These are phyloP conservation scores for Fragilaria crotonensis DNA, from an alignment of 108 stramenopile species.

Conservation along the genomic window DNA sequence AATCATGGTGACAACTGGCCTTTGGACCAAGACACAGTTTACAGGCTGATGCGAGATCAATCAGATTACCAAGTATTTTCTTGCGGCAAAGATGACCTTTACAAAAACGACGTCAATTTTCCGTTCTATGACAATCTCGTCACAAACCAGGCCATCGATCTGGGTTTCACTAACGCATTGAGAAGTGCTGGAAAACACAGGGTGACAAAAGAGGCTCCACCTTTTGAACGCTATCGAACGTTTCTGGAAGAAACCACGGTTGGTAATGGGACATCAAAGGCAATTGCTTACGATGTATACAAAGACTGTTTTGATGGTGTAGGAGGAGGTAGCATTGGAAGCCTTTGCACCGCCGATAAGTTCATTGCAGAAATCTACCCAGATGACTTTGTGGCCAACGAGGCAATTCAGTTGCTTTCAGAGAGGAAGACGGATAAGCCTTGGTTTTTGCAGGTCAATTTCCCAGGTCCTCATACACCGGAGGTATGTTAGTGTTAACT, in stretches of 20 bases:
- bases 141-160: conserved; percentile 5
- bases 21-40: conserved; percentile 12
- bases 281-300: background rate
- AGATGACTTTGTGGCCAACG: conserved; percentile 16
- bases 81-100: conserved; percentile 24
- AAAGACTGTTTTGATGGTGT: background rate
- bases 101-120: conserved; percentile 9
- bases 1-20: conserved; percentile 11
- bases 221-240: conserved; percentile 14
- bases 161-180: conserved; percentile 18
- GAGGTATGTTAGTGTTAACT: too few species aligned
- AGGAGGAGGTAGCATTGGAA: background rate
- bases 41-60: conserved; percentile 15
- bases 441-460: conserved; percentile 24
- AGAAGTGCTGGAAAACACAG: conserved; percentile 14
- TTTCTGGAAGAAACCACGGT: conserved; percentile 7
- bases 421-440: conserved; percentile 9
- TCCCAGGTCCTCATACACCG: conserved; percentile 23
- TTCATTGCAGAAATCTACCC: conserved; percentile 17
- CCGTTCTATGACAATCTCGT: conserved; percentile 4
- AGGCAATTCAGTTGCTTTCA: conserved; percentile 13
- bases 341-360: conserved; percentile 4
- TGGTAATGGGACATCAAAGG: background rate
- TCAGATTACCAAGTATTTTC: conserved; percentile 17
- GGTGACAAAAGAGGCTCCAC: conserved; percentile 9